Evolutionary conservation across 305 asterid species (phyloP).

Genomic region (Caryopteris hybrid): DNA sequence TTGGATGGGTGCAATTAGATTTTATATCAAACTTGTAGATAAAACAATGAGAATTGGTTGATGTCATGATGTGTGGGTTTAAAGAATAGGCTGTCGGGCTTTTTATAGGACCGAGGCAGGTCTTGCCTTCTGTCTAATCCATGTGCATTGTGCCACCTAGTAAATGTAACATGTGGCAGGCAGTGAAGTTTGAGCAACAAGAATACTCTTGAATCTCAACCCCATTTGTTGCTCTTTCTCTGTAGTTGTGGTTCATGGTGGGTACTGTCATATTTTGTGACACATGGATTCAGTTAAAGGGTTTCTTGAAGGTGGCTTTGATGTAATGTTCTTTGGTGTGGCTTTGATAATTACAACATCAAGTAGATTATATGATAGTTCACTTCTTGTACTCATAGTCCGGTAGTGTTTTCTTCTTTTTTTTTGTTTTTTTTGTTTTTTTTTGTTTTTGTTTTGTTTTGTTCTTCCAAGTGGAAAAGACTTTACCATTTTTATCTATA

Average conservation of each 20-base stretch:
- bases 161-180: not conserved
- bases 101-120: not conserved
- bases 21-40: not conserved
- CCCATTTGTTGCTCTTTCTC: not conserved
- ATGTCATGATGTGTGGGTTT: not conserved
- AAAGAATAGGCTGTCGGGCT: not conserved
- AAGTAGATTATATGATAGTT: not conserved
- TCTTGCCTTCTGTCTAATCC: not conserved
- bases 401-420: no score
- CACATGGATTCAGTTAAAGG: not conserved
- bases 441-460: not conserved
- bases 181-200: not conserved
- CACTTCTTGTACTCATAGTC: not conserved
- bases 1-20: conserved; percentile 6
- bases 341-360: not conserved
- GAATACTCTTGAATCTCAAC: not conserved
- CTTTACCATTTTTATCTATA: not conserved
- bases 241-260: not conserved
- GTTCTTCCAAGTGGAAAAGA: not conserved
- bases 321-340: not conserved
- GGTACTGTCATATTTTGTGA: not conserved
- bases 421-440: no score
- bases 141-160: not conserved
- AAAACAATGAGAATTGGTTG: conserved; percentile 5
- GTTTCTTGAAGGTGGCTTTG: not conserved